Evolutionary conservation across 768 basidiomycete species (phyloP), one percentile per base, ranked within the genome.

Genomic region (Cyclocybe aegerita): DNA sequence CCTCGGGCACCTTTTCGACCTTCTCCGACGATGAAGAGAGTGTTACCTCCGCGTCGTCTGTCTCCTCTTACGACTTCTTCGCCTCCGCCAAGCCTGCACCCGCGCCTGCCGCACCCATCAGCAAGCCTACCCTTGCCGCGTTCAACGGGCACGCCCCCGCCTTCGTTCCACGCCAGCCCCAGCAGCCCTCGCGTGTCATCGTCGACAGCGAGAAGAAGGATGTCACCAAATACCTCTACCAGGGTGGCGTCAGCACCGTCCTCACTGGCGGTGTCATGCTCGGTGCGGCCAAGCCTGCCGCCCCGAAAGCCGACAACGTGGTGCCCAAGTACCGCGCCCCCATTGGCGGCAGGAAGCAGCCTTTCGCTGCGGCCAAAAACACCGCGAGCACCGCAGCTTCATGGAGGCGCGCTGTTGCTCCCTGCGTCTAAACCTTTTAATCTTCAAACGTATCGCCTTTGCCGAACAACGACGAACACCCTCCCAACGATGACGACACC

Each of bases 181-280:
- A 29, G 30, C 9, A 48, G 44, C 15, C 55, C 16, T 6, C 51
- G 40, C 52, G 39, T 1, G 58, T 67, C 3, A 49, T 64, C 53
- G 54, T 66, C n/a, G 60, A 68, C 44, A 60, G 45, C 33, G 44
- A 55, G 12, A 65, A 65, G 47, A 64, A 60, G 32, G 50, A 65
- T 9, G 57, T 65, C 11, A 68, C 65, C 10, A 70, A 65, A 31
- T 76, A 74, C 57, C 61, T 71, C 10, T 76, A 76, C 55, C 66
- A 68, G 52, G 75, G 73, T 40, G 75, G 75, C 10, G 64, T 71
- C 35, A 75, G 73, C 61, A 73, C 66, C 52, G 70, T 72, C 32
- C 67, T 75, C 42, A 71, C 69, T 9, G 75, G 75, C 15, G 75
- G 75, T 35, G 73, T 76, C 12, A 76, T 74, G 75, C 71, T 76